A percentile compares a stretch with the other conserved stretches of the same genome.
These are phyloP conservation scores for Tillandsia leiboldiana DNA, from an alignment of 176 grass and related monocot species.

Conservation along the genomic window DNA sequence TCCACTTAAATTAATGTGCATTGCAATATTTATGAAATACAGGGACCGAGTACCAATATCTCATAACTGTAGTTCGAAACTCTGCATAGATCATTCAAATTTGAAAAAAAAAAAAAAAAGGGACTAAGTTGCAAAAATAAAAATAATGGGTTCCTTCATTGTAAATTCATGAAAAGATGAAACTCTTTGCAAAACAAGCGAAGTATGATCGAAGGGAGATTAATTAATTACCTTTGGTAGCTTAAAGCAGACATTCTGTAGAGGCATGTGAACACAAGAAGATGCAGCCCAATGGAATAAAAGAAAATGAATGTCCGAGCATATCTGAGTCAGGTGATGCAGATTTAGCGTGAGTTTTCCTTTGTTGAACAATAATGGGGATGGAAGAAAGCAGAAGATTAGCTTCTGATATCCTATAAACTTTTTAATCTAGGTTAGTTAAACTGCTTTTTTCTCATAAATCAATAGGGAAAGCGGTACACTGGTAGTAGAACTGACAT, in stretches of 20 bases:
- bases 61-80: no score
- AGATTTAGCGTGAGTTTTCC: not conserved
- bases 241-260: conserved; percentile 98
- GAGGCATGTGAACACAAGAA: conserved; percentile 93
- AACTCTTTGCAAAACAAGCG: no score
- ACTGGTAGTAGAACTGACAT: no score
- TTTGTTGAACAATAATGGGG: not conserved
- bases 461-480: no score
- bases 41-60: no score
- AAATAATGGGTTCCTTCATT: not conserved
- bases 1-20: no score
- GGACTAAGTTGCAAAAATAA: conserved; percentile 12
- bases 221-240: conserved; percentile 59
- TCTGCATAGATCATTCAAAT: conserved; percentile 3
- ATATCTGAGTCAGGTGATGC: conserved; percentile 35
- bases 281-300: conserved; percentile 98
- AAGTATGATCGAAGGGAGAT: not conserved
- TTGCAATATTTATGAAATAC: no score
- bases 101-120: not conserved
- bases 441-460: no score
- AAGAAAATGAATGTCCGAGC: conserved; percentile 97
- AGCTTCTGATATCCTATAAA: no score
- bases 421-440: no score
- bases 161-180: not conserved
- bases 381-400: not conserved